These are phyloP conservation scores for Suillus occidentalis DNA, from an alignment of 768 basidiomycete species.

Conservation along the genomic window DNA sequence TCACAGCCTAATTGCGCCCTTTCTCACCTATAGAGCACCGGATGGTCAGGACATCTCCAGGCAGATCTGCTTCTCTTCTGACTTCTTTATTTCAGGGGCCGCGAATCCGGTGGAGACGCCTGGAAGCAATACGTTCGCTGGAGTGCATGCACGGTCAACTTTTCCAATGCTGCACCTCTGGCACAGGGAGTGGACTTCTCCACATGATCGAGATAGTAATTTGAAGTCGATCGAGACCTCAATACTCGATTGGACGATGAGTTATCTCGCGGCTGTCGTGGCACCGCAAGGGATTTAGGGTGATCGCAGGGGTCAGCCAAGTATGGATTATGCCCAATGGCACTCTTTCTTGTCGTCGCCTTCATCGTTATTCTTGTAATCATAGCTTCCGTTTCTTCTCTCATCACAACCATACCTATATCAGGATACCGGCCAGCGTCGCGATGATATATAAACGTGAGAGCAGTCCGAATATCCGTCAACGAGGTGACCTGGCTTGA, in stretches of 20 bases:
- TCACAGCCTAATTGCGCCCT: constrained; percentile 12
- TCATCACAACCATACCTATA: constrained; percentile 14
- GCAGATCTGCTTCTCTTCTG: constrained; percentile 19
- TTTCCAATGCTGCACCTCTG: constrained; percentile 82
- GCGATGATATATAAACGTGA: constrained; percentile 37
- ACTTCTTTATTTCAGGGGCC: constrained; percentile 59
- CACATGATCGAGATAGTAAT: constrained; percentile 29
- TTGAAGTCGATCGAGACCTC: constrained; percentile 3
- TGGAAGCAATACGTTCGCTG: constrained; percentile 97
- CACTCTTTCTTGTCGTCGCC: constrained; percentile 7
- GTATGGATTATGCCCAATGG: constrained; percentile 14
- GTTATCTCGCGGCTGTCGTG: constrained; percentile 5
- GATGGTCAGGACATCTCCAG: constrained; percentile 53
- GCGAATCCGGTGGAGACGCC: constrained; percentile 97
- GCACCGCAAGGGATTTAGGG: constrained; percentile 13
- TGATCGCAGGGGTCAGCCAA: constrained; percentile 7
- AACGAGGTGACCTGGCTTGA: constrained; percentile 6
- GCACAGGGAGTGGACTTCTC: constrained; percentile 92
- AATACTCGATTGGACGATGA: background rate
- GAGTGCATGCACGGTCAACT: constrained; percentile 93
- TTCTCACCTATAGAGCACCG: constrained; percentile 60
- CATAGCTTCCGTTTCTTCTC: constrained; percentile 15
- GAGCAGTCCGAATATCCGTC: constrained; percentile 23
- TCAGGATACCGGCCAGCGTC: constrained; percentile 32
- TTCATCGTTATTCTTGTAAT: constrained; percentile 6